Conservation (phyloP, 2,329 filamentous ascomycete genomes). For the Ophiostoma piceae region DNA sequence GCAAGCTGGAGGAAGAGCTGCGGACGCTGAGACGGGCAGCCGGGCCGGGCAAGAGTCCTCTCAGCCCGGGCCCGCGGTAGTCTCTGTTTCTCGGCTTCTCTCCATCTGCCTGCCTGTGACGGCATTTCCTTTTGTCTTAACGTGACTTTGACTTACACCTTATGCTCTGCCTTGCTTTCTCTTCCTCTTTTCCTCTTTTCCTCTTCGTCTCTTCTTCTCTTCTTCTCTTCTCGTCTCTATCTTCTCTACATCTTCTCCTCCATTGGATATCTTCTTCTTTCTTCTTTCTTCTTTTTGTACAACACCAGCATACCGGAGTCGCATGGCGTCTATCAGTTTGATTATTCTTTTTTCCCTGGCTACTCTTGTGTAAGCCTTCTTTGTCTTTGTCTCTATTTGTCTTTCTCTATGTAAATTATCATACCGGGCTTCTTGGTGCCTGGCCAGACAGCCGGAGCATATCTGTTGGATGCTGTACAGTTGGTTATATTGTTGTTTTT, state of each 20-base stretch:
- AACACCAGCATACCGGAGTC: slow-evolving; percentile 20
- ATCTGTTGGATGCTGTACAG: neutral
- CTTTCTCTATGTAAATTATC: neutral
- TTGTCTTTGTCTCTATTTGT: neutral
- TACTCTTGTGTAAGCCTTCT: neutral
- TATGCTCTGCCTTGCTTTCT: neutral
- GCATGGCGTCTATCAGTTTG: neutral
- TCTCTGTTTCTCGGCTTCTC: neutral
- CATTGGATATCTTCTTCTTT: neutral
- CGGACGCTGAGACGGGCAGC: slow-evolving; percentile 40
- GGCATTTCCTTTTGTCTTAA: neutral
- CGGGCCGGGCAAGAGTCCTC: slow-evolving; percentile 41
- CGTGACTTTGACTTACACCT: slow-evolving; percentile 12
- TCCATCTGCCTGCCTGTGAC: neutral
- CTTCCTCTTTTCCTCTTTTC: neutral
- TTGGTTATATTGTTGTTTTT: slow-evolving; percentile 9
- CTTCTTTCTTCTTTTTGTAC: neutral
- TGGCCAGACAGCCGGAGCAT: neutral
- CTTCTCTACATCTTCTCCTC: neutral
- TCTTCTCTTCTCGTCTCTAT: neutral
- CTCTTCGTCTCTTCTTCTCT: neutral
- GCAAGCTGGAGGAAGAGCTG: slow-evolving; percentile 50
- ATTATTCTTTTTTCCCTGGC: neutral
- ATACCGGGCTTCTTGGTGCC: neutral
- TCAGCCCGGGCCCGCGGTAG: slow-evolving; percentile 41